Base-by-base conservation (phyloP, 768 basidiomycete genomes). In the Termitomyces titanicus region DNA sequence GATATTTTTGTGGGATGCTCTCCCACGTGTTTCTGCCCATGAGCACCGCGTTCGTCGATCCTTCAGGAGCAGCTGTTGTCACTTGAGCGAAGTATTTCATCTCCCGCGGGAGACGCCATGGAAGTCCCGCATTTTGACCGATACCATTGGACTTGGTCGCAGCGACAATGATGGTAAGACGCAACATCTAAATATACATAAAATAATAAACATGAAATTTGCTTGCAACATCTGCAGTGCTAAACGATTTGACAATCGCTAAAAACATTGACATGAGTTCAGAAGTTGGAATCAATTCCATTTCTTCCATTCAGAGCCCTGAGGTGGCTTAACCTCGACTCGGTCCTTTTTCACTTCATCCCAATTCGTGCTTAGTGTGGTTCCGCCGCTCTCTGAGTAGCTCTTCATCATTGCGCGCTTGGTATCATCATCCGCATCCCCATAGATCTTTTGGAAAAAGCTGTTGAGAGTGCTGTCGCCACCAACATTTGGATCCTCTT, bases 1-100 rank as follows among this genome's bases (percentile, higher is more conserved):
- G 79, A 72, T 88, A 90, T 68, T 85, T 90, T 18, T 66, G 60
- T 8, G 97, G 96, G 52, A 99, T 98, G 67, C 92, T 92, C 72
- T 98, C 94, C 97, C 97, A 99, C 13, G 94, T 96, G 65, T 91
- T 94, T 53, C 96, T 80, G 12, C 97, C 97, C 96, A 99, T 98
- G 53, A 98, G 74, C 18, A 98, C 87, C 1, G 81, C 84, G 70
- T 98, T 98, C 55, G 67, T 73, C 43, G 64, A 67, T 6, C 75
- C 79, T 35, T 77, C 70, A 6, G 85, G 82, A 31, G 84, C 81
- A 37, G 68, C 72, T 6, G 82, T 81, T 31, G 91, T 91, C 67
- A 88, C 85, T 51, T 81, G 78, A n/a, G 87, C 85, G 68, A 99
- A 99, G 71, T 96, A 97, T 48, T 88, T 85, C 81, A 98, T 86